Conservation (phyloP, 306 rosid genomes). For the Cyamopsis tetragonoloba region DNA sequence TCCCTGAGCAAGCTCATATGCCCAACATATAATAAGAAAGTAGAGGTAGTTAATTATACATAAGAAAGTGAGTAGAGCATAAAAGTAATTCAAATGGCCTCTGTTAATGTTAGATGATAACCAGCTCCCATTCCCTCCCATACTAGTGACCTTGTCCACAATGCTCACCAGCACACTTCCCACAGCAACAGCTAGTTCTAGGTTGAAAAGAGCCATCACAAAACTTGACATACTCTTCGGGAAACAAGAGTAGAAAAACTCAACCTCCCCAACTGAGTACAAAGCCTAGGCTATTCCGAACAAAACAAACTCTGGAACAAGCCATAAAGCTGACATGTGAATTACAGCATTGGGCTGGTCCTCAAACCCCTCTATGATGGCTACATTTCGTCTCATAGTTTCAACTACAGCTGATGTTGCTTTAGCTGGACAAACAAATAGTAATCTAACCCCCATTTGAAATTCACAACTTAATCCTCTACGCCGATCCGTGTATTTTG, state of each 20-base stretch:
- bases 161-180: slow-evolving; percentile 22
- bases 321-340: slow-evolving; percentile 43
- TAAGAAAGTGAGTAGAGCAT: slow-evolving; percentile 26
- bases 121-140: slow-evolving; percentile 48
- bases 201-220: slow-evolving; percentile 39
- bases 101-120: slow-evolving; percentile 43
- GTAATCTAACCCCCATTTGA: slow-evolving; percentile 32
- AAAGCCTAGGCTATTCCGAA: slow-evolving; percentile 38
- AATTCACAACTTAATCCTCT: slow-evolving; percentile 28
- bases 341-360: slow-evolving; percentile 23
- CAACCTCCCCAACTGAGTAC: slow-evolving; percentile 36
- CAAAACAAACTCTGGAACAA: slow-evolving; percentile 33
- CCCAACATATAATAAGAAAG: slow-evolving; percentile 39
- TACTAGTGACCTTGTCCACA: slow-evolving; percentile 33
- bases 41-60: slow-evolving; percentile 36
- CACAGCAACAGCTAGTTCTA: slow-evolving; percentile 34
- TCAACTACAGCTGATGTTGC: slow-evolving; percentile 26
- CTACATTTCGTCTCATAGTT: slow-evolving; percentile 24
- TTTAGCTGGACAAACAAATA: slow-evolving; percentile 17
- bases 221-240: slow-evolving; percentile 46
- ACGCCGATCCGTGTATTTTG: slow-evolving; percentile 28
- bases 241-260: slow-evolving; percentile 36
- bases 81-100: slow-evolving; percentile 44
- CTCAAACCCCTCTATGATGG: slow-evolving; percentile 27
- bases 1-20: slow-evolving; percentile 23